Base-by-base conservation (phyloP, 352 stramenopile genomes). In the Halophytophthora polymorphica region DNA sequence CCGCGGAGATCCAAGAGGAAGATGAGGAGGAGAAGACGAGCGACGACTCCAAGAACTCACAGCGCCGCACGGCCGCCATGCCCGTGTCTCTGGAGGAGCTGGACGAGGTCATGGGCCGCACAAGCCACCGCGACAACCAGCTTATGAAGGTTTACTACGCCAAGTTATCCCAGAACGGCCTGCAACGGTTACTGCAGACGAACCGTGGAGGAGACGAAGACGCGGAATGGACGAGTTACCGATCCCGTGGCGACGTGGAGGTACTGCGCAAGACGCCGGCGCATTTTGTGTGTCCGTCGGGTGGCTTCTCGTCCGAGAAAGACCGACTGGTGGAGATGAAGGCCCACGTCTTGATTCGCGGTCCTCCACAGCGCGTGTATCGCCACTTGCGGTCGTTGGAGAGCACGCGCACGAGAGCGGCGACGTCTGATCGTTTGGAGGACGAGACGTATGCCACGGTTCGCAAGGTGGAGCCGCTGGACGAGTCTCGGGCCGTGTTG, bases 261-360 rank as follows among this genome's bases (percentile, higher is more conserved):
- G 67, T 83, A 19, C 58, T 73, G 13, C 67, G 70, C 25, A 77
- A 72, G 52, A 70, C 63, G 21, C 63, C 64, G 35, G 58, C 15
- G n/a, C 58, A 71, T 55, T 72, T 66, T 37, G 42, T 58, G 43
- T 54, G 50, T 12, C 58, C 54, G 10, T 64, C 64, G 14, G 55
- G 42, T 33, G 45, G 57, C 0, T 66, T 56, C 53, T 53, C 41
- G 7, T 70, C 53, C 8, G 71, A 73, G 25, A 69, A 73, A 4
- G 58, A 81, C 18, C 61, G 72, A 17, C 74, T 88, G 28, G 74
- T 90, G n/a, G 79, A 90, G 56, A 88, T 90, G 77, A 90, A 90
- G 45, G 70, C 70, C 1, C 62, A 69, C 45, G 69, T 88, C 21
- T 63, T 72, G 22, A 69, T 90, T 35, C 63, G 54, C 10, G 52